These are phyloP conservation scores for Komagataella pseudopastoris DNA, from an alignment of 805 yeast species.

Conservation along the genomic window DNA sequence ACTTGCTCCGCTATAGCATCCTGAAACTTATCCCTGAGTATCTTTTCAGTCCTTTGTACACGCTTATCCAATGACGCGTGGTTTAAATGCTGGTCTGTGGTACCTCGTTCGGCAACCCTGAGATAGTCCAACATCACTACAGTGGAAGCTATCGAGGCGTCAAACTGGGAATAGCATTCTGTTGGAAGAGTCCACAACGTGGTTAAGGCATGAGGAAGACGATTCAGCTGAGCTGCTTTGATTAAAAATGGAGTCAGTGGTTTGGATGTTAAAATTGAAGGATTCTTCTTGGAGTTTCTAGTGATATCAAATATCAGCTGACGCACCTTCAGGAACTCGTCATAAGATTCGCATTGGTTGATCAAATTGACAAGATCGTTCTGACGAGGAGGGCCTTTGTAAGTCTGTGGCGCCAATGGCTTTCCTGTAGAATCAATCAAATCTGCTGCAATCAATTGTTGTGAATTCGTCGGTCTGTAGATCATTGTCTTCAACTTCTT, in stretches of 20 bases:
- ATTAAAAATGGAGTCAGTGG: not conserved
- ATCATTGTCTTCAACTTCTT: slow-evolving; percentile 3
- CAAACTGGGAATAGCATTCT: not conserved
- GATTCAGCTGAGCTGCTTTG: slow-evolving; percentile 1
- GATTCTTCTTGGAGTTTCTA: not conserved
- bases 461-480: slow-evolving; percentile 6
- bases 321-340: slow-evolving; percentile 4
- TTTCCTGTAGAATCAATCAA: slow-evolving; percentile 5
- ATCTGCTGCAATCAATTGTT: slow-evolving; percentile 5
- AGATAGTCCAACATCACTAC: not conserved
- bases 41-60: not conserved
- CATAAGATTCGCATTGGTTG: slow-evolving; percentile 2
- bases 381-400: slow-evolving; percentile 2
- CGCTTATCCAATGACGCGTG: not conserved
- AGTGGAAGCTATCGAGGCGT: not conserved
- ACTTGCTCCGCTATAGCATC: not conserved
- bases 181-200: not conserved
- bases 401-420: slow-evolving; percentile 5
- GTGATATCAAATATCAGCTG: not conserved
- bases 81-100: not conserved
- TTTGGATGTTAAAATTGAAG: not conserved
- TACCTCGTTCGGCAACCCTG: not conserved
- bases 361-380: slow-evolving; percentile 3
- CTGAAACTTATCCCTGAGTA: not conserved
- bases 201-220: slow-evolving; percentile 1